phyloP scores from a whole-genome alignment of 2,329 filamentous ascomycete species.

The Sporothrix euskadiensis region DNA sequence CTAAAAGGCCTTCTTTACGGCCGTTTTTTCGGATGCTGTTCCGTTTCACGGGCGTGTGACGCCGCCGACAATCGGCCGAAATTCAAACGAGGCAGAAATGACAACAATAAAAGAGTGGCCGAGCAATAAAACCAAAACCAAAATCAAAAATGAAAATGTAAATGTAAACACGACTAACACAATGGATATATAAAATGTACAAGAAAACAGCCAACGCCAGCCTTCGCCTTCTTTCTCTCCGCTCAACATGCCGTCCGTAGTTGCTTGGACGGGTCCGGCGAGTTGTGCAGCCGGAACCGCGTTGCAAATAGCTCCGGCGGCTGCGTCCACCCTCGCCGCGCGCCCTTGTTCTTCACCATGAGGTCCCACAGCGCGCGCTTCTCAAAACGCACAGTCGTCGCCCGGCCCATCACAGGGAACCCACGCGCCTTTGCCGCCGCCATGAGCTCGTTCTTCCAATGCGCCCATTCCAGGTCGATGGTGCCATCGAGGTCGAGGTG shows the following conservation, averaged over 20 bases:
- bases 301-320: neutral
- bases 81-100: no score
- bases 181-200: no score
- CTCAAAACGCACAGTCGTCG: slow-evolving; percentile 4
- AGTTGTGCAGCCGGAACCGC: slow-evolving; percentile 14
- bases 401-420: neutral
- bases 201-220: no score
- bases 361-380: slow-evolving; percentile 12
- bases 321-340: slow-evolving; percentile 7
- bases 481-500: slow-evolving; percentile 13
- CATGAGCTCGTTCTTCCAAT: slow-evolving; percentile 9
- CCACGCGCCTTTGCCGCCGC: neutral
- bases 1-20: no score
- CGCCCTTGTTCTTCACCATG: slow-evolving; percentile 8
- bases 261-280: neutral
- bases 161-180: no score
- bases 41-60: no score
- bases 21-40: no score
- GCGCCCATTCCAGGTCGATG: slow-evolving; percentile 15
- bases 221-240: neutral
- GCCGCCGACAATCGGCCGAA: no score
- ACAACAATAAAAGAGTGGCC: no score
- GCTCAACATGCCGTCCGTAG: neutral
- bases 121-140: no score
- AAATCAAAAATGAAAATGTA: no score